Evolutionary conservation across 352 stramenopile genomes (phyloP).

Genomic region (Phytophthora nicotianae): DNA sequence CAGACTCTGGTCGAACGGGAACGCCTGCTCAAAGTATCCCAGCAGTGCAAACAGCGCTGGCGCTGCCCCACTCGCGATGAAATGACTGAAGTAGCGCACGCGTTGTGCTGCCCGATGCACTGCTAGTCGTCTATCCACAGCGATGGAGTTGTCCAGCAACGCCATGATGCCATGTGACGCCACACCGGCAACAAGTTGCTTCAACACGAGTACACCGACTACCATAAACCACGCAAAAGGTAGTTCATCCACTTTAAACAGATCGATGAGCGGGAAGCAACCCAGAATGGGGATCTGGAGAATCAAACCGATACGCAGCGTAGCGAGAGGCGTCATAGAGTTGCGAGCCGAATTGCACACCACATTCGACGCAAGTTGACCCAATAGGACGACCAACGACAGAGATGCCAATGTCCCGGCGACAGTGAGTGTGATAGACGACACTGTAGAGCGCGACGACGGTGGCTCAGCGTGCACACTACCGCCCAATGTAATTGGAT

Average conservation of each 20-base stretch:
- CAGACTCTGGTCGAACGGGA: conserved; percentile 81
- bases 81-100: conserved; percentile 58
- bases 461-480: conserved; percentile 47
- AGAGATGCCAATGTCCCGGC: conserved; percentile 57
- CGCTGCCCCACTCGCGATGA: conserved; percentile 55
- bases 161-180: conserved; percentile 69
- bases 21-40: conserved; percentile 76
- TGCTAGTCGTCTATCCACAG: conserved; percentile 65
- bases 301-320: conserved; percentile 73
- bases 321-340: conserved; percentile 79
- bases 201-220: conserved; percentile 59
- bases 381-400: conserved; percentile 53
- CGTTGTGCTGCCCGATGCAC: conserved; percentile 74
- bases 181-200: conserved; percentile 67
- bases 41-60: conserved; percentile 75
- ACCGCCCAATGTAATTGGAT: conserved; percentile 43
- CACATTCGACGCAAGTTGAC: conserved; percentile 55
- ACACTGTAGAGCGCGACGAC: conserved; percentile 43
- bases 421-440: conserved; percentile 64
- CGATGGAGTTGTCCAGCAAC: conserved; percentile 82
- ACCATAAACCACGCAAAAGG: conserved; percentile 68
- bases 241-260: conserved; percentile 72
- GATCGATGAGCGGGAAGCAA: conserved; percentile 70
- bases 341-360: conserved; percentile 55
- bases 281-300: conserved; percentile 76